Evolutionary conservation across 2,329 filamentous ascomycete genomes (phyloP).

Genomic region (Calonectria hawksworthii): DNA sequence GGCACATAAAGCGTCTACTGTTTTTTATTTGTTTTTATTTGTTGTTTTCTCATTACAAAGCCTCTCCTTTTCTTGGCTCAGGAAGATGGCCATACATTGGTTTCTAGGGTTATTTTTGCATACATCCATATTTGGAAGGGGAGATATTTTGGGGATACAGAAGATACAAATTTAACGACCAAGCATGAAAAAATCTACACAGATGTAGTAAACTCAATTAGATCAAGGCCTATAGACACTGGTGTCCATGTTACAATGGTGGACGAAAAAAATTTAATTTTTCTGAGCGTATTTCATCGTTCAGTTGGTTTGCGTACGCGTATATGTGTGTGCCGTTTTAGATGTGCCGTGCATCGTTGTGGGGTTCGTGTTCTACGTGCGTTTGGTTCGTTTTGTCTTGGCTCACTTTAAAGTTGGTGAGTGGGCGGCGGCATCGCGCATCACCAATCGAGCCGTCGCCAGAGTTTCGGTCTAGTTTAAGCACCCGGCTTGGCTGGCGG

Average conservation of each 20-base stretch:
- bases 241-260: slow-evolving; percentile 40
- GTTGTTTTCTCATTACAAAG: not conserved
- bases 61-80: slow-evolving; percentile 11
- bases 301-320: slow-evolving; percentile 10
- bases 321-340: not conserved
- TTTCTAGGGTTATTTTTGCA: not conserved
- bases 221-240: slow-evolving; percentile 39
- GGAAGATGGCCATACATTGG: not conserved
- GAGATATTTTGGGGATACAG: slow-evolving; percentile 30
- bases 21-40: slow-evolving; percentile 22
- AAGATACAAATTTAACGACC: slow-evolving; percentile 43
- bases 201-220: slow-evolving; percentile 41
- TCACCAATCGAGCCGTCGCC: not conserved
- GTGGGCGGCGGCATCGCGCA: not conserved
- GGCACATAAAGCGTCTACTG: slow-evolving; percentile 9
- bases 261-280: slow-evolving; percentile 38
- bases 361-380: not conserved
- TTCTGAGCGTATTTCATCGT: slow-evolving; percentile 20
- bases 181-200: slow-evolving; percentile 46
- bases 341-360: not conserved
- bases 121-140: slow-evolving; percentile 23
- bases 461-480: not conserved
- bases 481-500: not conserved
- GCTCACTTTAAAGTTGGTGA: not conserved
- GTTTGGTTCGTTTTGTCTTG: no score